Percentiles rank a stretch among this genome's conserved stretches.
Conservation (phyloP, 2,329 filamentous ascomycete genomes). For the Didymella sp. region DNA sequence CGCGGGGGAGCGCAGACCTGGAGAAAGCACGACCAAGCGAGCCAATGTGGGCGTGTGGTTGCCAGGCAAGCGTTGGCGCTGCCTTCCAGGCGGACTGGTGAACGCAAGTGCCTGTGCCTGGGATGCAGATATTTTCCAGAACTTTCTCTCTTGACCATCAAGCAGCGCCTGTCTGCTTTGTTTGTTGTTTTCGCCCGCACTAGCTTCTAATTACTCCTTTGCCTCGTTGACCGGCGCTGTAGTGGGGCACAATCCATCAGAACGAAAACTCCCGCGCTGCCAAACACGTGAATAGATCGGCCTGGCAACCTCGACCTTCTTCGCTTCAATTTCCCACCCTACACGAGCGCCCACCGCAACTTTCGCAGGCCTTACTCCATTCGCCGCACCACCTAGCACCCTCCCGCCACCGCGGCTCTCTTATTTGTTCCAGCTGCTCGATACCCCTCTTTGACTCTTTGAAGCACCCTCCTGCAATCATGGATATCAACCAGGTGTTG, state of each 20-base stretch:
- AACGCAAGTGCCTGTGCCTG: conserved; percentile 9
- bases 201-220: conserved; percentile 20
- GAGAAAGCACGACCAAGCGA: conserved; percentile 37
- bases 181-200: conserved; percentile 24
- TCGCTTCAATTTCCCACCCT: conserved; percentile 50
- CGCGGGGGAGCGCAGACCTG: conserved; percentile 27
- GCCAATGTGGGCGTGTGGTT: conserved; percentile 34
- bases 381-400: conserved; percentile 29
- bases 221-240: conserved; percentile 26
- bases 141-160: conserved; percentile 8
- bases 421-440: conserved; percentile 22
- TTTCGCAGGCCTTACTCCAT: conserved; percentile 28
- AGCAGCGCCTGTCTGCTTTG: conserved; percentile 14
- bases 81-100: conserved; percentile 11
- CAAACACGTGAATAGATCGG: conserved; percentile 39
- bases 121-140: conserved; percentile 14
- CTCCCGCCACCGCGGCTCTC: conserved; percentile 30
- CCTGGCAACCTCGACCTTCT: conserved; percentile 47
- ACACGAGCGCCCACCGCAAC: conserved; percentile 46
- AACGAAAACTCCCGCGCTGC: conserved; percentile 47
- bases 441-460: conserved; percentile 35
- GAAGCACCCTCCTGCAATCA: conserved; percentile 61
- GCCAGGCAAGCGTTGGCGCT: conserved; percentile 21
- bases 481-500: conserved; percentile 98
- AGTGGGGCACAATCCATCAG: conserved; percentile 43